Evolutionary conservation across 2,329 filamentous ascomycete species (phyloP), one percentile per base, ranked within the genome.

Genomic region (Penicillium polonicum): DNA sequence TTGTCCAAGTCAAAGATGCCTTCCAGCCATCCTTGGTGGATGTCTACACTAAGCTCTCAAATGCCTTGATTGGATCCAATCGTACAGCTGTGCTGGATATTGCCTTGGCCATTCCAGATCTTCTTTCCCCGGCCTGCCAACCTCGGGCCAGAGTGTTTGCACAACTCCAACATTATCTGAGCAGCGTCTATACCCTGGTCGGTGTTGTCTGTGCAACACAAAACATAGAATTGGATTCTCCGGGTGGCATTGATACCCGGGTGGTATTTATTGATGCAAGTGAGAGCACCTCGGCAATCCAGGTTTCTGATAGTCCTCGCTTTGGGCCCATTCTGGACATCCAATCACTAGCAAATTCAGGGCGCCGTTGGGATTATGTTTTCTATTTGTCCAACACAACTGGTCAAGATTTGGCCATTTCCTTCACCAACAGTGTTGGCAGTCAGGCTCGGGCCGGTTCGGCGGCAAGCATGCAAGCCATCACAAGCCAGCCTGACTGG

Each of bases 151-250:
- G 84, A 45, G 78, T 84, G 19, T 96, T 92, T 82, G 70, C 80
- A 35, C 76, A 82, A n/a, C 83, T 87, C 0, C 91, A 96, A 73
- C 80, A 82, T n/a, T 79, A 93, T 5, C 76, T 97, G 23, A 89
- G 89, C 3, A 84, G 84, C 27, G 71, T 95, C 25, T 97, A 97
- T 80, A 86, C 87, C 67, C 82, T 97, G 49, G 79, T 94, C 55
- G 88, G 88, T 35, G 78, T 87, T 45, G 79, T 91, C n/a, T 91
- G 88, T 61, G 84, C 87, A 13, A 81, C 85, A 63, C 78, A 84
- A 48, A 78, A 78, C 78, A 77, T 88, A 73, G 76, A 90, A 74
- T 71, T 90, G 75, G 79, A 84, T 78, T 84, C 85, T 36, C 82
- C 85, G 0, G 86, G 86, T 45, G 88, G 90, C 25, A 83, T 96